phyloP scores from a whole-genome alignment of 805 yeast genomes.

The Suhomyces faveliae region DNA sequence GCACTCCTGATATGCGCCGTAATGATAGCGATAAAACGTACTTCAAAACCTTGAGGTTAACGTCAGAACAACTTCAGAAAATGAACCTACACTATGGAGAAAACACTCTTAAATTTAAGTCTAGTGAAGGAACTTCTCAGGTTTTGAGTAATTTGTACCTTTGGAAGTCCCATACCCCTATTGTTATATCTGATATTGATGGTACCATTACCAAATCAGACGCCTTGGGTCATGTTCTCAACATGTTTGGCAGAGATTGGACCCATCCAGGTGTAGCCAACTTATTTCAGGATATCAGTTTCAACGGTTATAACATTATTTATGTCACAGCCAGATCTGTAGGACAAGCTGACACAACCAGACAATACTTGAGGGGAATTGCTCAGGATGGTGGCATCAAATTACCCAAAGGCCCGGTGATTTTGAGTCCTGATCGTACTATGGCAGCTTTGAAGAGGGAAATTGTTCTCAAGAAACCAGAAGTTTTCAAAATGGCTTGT shows the following conservation, averaged over 20 bases:
- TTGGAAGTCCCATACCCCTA: slow-evolving; percentile 83
- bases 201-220: slow-evolving; percentile 98
- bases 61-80: slow-evolving; percentile 81
- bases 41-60: slow-evolving; percentile 85
- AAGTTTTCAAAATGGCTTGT: slow-evolving; percentile 98
- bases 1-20: neutral
- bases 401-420: slow-evolving; percentile 90
- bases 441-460: slow-evolving; percentile 93
- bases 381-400: slow-evolving; percentile 67
- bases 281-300: slow-evolving; percentile 78
- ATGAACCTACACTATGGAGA: slow-evolving; percentile 75
- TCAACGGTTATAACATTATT: slow-evolving; percentile 90
- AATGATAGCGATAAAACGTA: slow-evolving; percentile 36
- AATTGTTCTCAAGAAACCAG: slow-evolving; percentile 91
- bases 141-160: slow-evolving; percentile 71
- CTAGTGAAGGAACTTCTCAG: slow-evolving; percentile 78
- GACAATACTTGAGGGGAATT: slow-evolving; percentile 77
- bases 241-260: slow-evolving; percentile 96
- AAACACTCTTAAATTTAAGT: slow-evolving; percentile 75
- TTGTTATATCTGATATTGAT: slow-evolving; percentile 95
- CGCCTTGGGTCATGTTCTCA: slow-evolving; percentile 93
- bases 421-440: slow-evolving; percentile 91
- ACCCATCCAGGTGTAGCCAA: slow-evolving; percentile 95
- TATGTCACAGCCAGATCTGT: slow-evolving; percentile 93
- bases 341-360: slow-evolving; percentile 90